phyloP scores from a whole-genome alignment of 495 filamentous ascomycete genomes.

The Penicillium lagena region DNA sequence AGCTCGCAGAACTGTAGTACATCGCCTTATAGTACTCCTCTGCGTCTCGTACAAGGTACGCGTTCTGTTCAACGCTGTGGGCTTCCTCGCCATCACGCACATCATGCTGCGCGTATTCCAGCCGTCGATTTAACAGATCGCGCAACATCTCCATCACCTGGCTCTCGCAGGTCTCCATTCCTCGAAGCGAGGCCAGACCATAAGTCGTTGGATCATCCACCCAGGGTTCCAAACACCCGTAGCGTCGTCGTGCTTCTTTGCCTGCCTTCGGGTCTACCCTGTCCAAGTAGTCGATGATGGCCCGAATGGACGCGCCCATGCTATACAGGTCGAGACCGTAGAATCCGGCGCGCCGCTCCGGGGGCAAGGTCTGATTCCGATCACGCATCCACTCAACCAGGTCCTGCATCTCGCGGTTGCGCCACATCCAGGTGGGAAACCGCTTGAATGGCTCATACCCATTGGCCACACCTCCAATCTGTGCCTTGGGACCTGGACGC shows the following conservation, averaged over 20 bases:
- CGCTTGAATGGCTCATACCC: conserved; percentile 41
- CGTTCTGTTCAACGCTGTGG: conserved; percentile 50
- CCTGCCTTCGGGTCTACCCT: conserved; percentile 38
- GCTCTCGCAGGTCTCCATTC: conserved; percentile 42
- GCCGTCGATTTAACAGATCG: conserved; percentile 35
- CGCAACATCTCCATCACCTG: conserved; percentile 41
- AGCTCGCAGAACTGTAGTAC: conserved; percentile 49
- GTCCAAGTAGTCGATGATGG: conserved; percentile 49
- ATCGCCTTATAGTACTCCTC: conserved; percentile 54
- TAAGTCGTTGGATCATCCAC: conserved; percentile 47
- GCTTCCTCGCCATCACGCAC: conserved; percentile 42
- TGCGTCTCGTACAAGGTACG: conserved; percentile 47
- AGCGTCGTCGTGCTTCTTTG: conserved; percentile 37
- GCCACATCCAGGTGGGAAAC: conserved; percentile 61
- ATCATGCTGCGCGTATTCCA: conserved; percentile 32
- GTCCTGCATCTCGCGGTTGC: conserved; percentile 47
- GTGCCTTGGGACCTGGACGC: conserved; percentile 30
- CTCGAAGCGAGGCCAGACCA: conserved; percentile 39
- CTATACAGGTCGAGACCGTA: conserved; percentile 53
- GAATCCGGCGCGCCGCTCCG: conserved; percentile 37
- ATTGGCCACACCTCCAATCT: conserved; percentile 18
- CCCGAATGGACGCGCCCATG: conserved; percentile 44
- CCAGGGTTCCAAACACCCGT: conserved; percentile 45
- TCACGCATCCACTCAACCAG: conserved; percentile 53
- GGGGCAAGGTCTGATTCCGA: conserved; percentile 29